Conservation (phyloP, 176 grass and related monocot genomes). For the Elaeis guineensis region DNA sequence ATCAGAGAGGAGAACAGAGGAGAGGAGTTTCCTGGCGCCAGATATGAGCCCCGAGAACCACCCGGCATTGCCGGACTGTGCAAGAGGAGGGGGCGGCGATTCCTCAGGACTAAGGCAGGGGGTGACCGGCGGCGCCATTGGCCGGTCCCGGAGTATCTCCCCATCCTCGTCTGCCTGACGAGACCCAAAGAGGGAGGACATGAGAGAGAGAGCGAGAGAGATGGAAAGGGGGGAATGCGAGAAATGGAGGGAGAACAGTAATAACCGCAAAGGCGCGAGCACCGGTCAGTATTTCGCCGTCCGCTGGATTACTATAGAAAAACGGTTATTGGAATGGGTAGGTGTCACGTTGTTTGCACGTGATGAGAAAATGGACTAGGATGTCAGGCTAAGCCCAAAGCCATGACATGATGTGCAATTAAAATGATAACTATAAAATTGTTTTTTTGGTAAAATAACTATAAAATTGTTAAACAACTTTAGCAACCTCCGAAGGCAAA, state of each 20-base stretch:
- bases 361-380: no score
- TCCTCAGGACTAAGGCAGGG: constrained; percentile 9
- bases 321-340: no score
- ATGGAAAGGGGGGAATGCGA: background rate
- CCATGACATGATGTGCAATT: no score
- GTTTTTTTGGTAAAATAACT: no score
- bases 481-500: no score
- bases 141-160: constrained; percentile 13
- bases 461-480: no score
- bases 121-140: constrained; percentile 1
- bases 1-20: constrained; percentile 50
- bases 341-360: no score
- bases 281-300: no score
- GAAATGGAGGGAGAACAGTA: constrained; percentile 4
- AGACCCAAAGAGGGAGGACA: constrained; percentile 7
- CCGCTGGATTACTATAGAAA: no score
- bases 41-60: constrained; percentile 60
- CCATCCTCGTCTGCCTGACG: background rate
- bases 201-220: background rate
- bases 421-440: no score
- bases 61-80: constrained; percentile 1
- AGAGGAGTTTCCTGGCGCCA: constrained; percentile 54
- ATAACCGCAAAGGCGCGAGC: no score
- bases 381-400: no score
- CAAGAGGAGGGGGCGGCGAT: constrained; percentile 4